Base-by-base conservation (phyloP, 2,329 filamentous ascomycete species). In the Trichoderma endophyticum region DNA sequence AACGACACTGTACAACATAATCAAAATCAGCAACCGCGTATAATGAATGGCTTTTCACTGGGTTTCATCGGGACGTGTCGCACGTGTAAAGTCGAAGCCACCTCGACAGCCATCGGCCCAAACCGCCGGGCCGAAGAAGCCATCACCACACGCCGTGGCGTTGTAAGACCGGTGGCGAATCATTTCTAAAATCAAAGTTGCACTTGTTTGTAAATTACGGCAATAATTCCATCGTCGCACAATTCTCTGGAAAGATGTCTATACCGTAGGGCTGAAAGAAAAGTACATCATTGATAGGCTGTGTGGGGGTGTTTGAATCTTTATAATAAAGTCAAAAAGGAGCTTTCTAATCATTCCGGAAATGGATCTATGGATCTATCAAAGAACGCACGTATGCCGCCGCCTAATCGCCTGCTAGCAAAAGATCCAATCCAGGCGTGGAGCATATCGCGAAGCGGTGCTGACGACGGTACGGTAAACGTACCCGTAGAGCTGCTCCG, bases 81-180 rank as follows among this genome's bases (percentile, higher is more conserved):
- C 65, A 79, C 79, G 63, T n/a, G 78, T 79, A 61, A 80, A 79
- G 59, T 80, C 79, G 15, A 80, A 80, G 2, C 79, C 79, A 5
- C 78, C 78, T 14, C 79, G 77, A 74, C 79, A 80, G 21, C 75
- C 77, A 26, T 78, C 70, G 4, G 74, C 70, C 75, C 73, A 76
- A 15, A 80, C 76, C 21, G 74, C 75, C 14, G 79, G 79, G 4
- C 79, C 78, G 56, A 80, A 77, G 72, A 78, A 69, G 72, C 74
- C 75, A 76, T 80, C 78, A 24, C 75, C 73, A 72, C 79, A 80
- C 5, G 70, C 74, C 4, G 70, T 72, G 24, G 66, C 63, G 64
- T 72, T 72, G 6, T 72, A 72, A 18, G 70, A 68, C 5, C 70
- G 59, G 24, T 71, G 43, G 54, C 63, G 57, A 36, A 66, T 60